Evolutionary conservation across 2,329 filamentous ascomycete genomes (phyloP).

Genomic region (Cercospora sesami): DNA sequence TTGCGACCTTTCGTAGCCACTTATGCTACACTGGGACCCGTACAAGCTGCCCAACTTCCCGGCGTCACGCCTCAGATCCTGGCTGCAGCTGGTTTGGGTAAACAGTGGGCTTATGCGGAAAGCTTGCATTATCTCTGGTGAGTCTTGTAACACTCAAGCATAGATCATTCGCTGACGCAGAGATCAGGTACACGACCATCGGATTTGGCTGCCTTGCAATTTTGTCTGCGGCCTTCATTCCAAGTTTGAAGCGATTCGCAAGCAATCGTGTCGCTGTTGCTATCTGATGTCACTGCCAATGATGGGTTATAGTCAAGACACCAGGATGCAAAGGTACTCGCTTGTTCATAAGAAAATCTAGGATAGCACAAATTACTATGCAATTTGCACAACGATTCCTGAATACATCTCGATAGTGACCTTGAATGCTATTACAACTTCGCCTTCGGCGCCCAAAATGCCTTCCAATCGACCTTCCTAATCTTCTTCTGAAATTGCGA

Average conservation of each 20-base stretch:
- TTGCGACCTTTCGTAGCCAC: not conserved
- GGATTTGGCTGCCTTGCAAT: not conserved
- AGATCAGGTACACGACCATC: not conserved
- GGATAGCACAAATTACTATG: not conserved
- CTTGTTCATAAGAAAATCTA: not conserved
- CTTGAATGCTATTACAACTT: not conserved
- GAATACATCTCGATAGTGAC: not conserved
- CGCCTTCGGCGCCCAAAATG: not conserved
- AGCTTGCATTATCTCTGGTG: not conserved
- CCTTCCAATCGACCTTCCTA: not conserved
- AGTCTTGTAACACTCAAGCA: not conserved
- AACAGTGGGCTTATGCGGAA: not conserved
- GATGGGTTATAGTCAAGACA: not conserved
- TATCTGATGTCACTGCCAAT: not conserved
- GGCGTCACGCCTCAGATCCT: not conserved
- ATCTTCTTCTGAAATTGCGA: not conserved
- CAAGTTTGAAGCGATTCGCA: not conserved
- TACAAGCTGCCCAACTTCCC: not conserved
- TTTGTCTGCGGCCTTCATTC: not conserved
- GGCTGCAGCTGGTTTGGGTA: not conserved
- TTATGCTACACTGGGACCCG: not conserved
- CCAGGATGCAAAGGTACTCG: not conserved
- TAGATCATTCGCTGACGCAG: not conserved
- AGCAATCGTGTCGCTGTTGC: not conserved
- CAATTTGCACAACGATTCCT: not conserved